Percentiles rank a stretch among this genome's conserved stretches.
Conservation (phyloP, 495 filamentous ascomycete genomes). For the Penicillium turbatum region DNA sequence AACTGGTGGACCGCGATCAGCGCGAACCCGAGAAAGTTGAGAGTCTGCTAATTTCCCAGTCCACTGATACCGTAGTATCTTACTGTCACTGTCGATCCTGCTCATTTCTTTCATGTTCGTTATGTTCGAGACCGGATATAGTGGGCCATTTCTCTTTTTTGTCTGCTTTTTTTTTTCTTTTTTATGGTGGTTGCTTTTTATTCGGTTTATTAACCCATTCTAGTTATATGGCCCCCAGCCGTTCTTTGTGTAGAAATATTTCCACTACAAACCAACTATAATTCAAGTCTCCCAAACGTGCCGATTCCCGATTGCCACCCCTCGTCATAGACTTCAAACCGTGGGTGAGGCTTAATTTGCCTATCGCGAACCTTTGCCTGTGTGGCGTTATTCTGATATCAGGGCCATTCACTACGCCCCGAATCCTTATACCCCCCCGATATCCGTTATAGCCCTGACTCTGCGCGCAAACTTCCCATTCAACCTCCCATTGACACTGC, state of each 20-base stretch:
- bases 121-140: slow-evolving; percentile 6
- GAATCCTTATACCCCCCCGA: background rate
- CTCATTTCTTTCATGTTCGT: background rate
- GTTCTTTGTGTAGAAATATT: background rate
- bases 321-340: slow-evolving; percentile 15
- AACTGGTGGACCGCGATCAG: background rate
- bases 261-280: background rate
- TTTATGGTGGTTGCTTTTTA: background rate
- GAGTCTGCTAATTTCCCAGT: background rate
- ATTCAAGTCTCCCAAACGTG: background rate
- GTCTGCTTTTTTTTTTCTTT: slow-evolving; percentile 10
- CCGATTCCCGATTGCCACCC: slow-evolving; percentile 1
- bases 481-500: background rate
- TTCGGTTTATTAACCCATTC: background rate
- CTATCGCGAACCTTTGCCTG: slow-evolving; percentile 8
- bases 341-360: slow-evolving; percentile 13
- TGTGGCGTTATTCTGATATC: slow-evolving; percentile 17
- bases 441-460: background rate
- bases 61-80: slow-evolving; percentile 6
- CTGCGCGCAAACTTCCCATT: background rate
- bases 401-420: slow-evolving; percentile 1
- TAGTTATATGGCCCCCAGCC: background rate
- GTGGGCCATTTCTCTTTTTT: background rate
- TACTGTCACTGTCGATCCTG: background rate
- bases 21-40: background rate